Evolutionary conservation across 164 flowering plant genomes (phyloP), one percentile per base, ranked within the genome.

Genomic region (Vitis vinifera): DNA sequence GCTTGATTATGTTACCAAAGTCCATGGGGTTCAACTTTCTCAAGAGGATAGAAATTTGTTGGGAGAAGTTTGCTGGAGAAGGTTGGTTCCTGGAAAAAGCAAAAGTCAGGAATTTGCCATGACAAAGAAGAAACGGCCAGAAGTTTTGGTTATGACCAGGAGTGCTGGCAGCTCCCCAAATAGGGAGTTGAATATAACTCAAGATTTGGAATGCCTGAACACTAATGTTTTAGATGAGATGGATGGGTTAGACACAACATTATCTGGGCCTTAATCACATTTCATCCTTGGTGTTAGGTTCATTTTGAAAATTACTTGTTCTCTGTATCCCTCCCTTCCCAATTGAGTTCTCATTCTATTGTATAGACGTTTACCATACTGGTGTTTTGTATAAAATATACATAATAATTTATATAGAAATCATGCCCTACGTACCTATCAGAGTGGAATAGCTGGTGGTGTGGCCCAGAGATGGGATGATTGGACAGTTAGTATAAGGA

Each of bases 121-220:
- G 3, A 72, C 31, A 60, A 75, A 70, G 51, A 76, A 74, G 59
- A 75, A 68, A 16, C 64, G 73, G 48, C 70, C 30, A 11, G 71
- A 66, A 69, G 75, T 72, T n/a, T 79, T 68, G 76, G 76, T 79
- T 6, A 31, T 78, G 61, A 86, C 88, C 79, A 78, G 74, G 74
- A 91, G 96, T 75, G 63, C 71, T 12, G 88, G 93, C 47, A 80
- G 79, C 68, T 85, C 91, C 37, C 91, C 96, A 0, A 61, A 55
- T 10, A 77, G 74, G 68, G 78, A 61, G 50, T 50, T 65, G 30
- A 48, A 59, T 16, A 29, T 63, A 64, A 51, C 60, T 27, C 52
- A 63, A 29, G 67, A 50, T 15, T 29, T 60, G 71, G 73, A 66
- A 55, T 67, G 55, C 16, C 65, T 71, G 14, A 74, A 65, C 7